These are phyloP conservation scores for Komagataella ulmi DNA, from an alignment of 805 yeast genomes.

Conservation along the genomic window DNA sequence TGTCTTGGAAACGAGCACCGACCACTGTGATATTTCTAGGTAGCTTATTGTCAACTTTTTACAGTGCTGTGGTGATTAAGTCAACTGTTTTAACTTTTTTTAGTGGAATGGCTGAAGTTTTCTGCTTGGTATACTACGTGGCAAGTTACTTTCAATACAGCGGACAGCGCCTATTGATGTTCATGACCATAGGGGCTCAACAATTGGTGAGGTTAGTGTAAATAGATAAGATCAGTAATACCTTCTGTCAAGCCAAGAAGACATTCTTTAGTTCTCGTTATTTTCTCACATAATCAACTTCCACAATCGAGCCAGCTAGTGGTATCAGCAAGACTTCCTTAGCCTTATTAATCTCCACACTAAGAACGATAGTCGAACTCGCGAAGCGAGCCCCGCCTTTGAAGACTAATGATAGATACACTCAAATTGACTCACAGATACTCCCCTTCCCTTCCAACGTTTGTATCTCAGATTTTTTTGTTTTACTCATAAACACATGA, in stretches of 20 bases:
- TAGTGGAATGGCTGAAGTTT: slow-evolving; percentile 61
- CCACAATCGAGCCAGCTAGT: no score
- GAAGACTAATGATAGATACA: not conserved
- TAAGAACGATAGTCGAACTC: no score
- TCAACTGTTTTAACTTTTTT: slow-evolving; percentile 66
- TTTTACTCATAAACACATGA: not conserved
- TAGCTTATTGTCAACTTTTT: slow-evolving; percentile 67
- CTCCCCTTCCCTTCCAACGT: not conserved
- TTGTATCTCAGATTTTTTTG: not conserved
- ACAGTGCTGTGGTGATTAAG: slow-evolving; percentile 58
- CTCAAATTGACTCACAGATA: not conserved
- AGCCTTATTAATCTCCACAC: no score
- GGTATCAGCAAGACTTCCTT: no score
- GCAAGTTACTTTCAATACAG: slow-evolving; percentile 73
- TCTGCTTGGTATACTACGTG: slow-evolving; percentile 84
- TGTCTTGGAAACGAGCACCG: slow-evolving; percentile 63
- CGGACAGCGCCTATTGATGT: no score
- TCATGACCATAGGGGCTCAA: no score
- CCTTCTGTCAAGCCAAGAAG: no score
- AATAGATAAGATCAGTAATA: no score
- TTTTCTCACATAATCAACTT: no score
- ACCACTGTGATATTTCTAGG: slow-evolving; percentile 73
- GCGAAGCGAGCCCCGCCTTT: no score
- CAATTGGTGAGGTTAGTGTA: no score
- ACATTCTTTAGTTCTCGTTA: no score